Percentiles rank a stretch among this genome's conserved stretches.
phyloP scores from a whole-genome alignment of 2,329 filamentous ascomycete species.

The Scopulariopsis brevicaulis region DNA sequence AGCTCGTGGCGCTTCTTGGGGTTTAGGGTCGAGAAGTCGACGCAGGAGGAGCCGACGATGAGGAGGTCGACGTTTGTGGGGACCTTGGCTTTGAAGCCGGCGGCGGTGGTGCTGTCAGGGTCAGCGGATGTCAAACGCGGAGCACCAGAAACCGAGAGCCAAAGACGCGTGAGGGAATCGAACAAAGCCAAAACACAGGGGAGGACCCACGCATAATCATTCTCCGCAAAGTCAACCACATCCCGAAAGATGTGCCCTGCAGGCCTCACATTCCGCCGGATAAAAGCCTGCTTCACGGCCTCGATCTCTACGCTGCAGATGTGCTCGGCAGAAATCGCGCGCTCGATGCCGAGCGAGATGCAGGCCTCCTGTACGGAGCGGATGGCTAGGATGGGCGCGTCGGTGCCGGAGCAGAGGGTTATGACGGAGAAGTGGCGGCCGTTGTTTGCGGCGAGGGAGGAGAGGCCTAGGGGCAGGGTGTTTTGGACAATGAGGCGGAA shows the following conservation, averaged over 20 bases:
- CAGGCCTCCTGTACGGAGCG: constrained; percentile 38
- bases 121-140: no score
- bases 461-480: not conserved
- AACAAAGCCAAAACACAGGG: not conserved
- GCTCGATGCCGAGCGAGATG: constrained; percentile 16
- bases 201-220: constrained; percentile 30
- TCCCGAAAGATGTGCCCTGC: constrained; percentile 42
- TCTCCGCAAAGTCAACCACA: constrained; percentile 39
- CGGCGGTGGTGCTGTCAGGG: constrained; percentile 54
- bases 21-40: constrained; percentile 63
- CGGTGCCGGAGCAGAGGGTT: constrained; percentile 71
- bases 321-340: constrained; percentile 35
- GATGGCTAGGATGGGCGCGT: constrained; percentile 59
- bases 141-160: not conserved
- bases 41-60: constrained; percentile 63
- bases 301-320: constrained; percentile 54
- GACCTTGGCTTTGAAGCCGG: constrained; percentile 45
- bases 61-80: constrained; percentile 51
- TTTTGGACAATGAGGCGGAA: not conserved
- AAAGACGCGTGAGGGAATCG: not conserved
- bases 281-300: constrained; percentile 52
- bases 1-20: constrained; percentile 28
- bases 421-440: constrained; percentile 28
- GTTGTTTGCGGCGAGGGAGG: not conserved
- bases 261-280: constrained; percentile 45